Evolutionary conservation across 164 flowering plant genomes (phyloP), one percentile per base, ranked within the genome.

Genomic region (Umbilicus rupestris): DNA sequence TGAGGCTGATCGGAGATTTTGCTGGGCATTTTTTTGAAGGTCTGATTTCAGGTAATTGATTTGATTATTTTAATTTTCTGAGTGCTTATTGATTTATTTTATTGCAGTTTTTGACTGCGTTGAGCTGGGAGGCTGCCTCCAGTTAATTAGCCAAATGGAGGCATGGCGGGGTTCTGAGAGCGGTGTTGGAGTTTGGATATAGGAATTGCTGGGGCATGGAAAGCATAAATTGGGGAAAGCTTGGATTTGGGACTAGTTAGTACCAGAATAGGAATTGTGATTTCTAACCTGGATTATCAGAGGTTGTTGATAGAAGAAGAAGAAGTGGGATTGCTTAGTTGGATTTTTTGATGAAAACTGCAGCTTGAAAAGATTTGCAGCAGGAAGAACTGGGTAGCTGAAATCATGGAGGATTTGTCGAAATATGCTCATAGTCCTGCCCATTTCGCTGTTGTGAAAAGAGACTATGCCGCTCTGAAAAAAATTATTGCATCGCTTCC

Each of bases 391-490:
- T 41, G 2, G 44, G 44, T 55, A 55, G 28, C 22, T 63, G 55
- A 62, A 35, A 15, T 44, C 20, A 90, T 90, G 97, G 98, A 93
- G 75, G 96, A 94, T 81, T 68, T 76, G 67, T 76, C 89, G 19
- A 88, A 81, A 63, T 92, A 92, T 76, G 71, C 79, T 2, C 94
- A 95, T 71, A 90, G 96, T 69, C 92, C 90, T 16, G 90, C 82
- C 31, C 99, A 95, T 71, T 44, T 84, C 73, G 97, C 97, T 0
- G 90, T 95, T 68, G 83, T 75, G 1, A 77, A 82, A 12, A 84
- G 83, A 10, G 99, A 92, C 72, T 68, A 95, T 75, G 79, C 79
- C 17, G 68, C 78, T 24, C 79, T 95, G 47, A 83, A 80, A 75
- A 74, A 80, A 37, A 74, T 90, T 19, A 77, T 95, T 22, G 70